Base-by-base conservation (phyloP, 139 green algal genomes). In the Coelastrella sp. region DNA sequence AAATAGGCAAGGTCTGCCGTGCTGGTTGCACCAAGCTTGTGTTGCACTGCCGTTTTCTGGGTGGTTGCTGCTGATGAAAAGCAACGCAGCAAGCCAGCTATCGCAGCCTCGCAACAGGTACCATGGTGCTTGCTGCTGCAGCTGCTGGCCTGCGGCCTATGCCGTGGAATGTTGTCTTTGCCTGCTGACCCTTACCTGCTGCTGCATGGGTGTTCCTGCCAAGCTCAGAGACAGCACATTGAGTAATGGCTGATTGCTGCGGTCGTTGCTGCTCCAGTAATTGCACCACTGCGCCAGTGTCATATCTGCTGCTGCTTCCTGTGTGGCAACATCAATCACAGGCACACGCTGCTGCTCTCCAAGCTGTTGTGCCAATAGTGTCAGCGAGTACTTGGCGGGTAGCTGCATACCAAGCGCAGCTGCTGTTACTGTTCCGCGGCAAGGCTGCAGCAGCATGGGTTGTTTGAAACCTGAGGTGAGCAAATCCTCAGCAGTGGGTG, bases 141-240 rank as follows among this genome's bases (percentile, higher is more conserved):
- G 35, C 35, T 49, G 35, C 35, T 49, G 3, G 35, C 35, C 3
- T 49, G 35, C 35, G 35, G 35, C 35, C 35, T 49, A 49, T 49
- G n/a, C n/a, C n/a, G n/a, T n/a, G n/a, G n/a, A n/a, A n/a, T n/a
- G 35, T 49, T 49, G 35, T 49, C 35, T 49, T 49, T 49, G 35
- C 35, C 35, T 49, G 35, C 35, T 49, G 35, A 49, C 76, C 35
- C 76, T 72, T 17, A 86, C 81, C 81, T 86, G 84, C 66, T 88
- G 65, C 65, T 66, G 24, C 56, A 80, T 25, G 20, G 65, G 35
- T 78, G 84, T 81, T 24, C 27, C 25, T 8, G 65, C 84, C 66
- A 88, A n/a, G 49, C 35, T 68, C 22, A 89, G 68, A 70, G 84
- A 89, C 84, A 89, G 70, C 84, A 89, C 84, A 61, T 89, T 89